Conservation (phyloP, 495 filamentous ascomycete genomes). For the Margaritispora aquatica region DNA sequence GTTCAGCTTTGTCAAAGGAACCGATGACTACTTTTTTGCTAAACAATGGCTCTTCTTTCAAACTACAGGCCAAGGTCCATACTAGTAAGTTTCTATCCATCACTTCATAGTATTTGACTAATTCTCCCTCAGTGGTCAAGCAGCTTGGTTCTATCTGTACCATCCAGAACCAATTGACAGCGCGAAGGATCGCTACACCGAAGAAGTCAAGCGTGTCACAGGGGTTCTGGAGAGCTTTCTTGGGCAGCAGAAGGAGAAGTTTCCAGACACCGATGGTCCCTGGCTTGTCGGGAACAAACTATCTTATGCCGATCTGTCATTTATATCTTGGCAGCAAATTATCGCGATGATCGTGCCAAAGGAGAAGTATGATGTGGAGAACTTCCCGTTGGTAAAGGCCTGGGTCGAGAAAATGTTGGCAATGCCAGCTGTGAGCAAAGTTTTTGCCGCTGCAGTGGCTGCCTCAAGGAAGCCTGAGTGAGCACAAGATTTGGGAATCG, state of each 20-base stretch:
- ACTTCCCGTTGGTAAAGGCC: not conserved
- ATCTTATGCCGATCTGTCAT: conserved; percentile 9
- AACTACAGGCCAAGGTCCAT: conserved; percentile 62
- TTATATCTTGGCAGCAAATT: conserved; percentile 13
- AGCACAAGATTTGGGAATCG: not conserved
- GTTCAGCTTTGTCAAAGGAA: conserved; percentile 41
- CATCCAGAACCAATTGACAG: conserved; percentile 52
- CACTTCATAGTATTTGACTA: not conserved
- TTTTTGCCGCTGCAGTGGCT: not conserved
- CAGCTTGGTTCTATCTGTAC: conserved; percentile 45
- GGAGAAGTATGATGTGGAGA: not conserved
- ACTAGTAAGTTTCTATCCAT: conserved; percentile 32
- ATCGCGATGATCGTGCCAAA: not conserved
- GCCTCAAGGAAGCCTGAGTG: not conserved
- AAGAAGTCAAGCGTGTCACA: conserved; percentile 55
- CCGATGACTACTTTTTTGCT: conserved; percentile 39
- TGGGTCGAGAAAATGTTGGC: not conserved
- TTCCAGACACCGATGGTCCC: conserved; percentile 28
- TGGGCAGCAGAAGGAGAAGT: conserved; percentile 17
- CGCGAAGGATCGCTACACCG: conserved; percentile 51
- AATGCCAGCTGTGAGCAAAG: not conserved
- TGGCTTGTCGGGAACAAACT: conserved; percentile 48
- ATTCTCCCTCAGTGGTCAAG: conserved; percentile 32
- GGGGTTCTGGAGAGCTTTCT: conserved; percentile 50
- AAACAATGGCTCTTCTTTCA: conserved; percentile 68